These are phyloP conservation scores for Suillus tomentosus DNA, from an alignment of 768 basidiomycete species.

Conservation along the genomic window DNA sequence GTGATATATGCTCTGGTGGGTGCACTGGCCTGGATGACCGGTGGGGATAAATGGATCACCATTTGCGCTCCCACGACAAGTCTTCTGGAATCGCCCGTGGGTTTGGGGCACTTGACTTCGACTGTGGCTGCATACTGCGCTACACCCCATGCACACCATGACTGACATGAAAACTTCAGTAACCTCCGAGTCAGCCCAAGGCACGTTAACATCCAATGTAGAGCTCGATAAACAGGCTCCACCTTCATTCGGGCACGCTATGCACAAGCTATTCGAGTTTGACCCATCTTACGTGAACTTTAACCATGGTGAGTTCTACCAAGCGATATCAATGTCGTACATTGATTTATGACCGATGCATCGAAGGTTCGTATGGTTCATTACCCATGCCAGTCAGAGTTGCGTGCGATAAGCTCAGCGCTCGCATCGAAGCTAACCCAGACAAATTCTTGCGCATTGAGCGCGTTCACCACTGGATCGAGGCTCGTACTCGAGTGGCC, in stretches of 20 bases:
- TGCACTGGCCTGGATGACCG: not conserved
- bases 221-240: slow-evolving; percentile 30
- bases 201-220: not conserved
- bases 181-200: not conserved
- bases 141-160: not conserved
- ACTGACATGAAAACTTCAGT: not conserved
- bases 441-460: slow-evolving; percentile 54
- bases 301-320: slow-evolving; percentile 53
- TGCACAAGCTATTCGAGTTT: slow-evolving; percentile 31
- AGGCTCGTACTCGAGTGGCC: slow-evolving; percentile 49
- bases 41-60: too few relatives aligned
- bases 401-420: slow-evolving; percentile 43
- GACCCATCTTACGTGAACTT: slow-evolving; percentile 57
- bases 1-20: not conserved
- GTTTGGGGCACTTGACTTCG: not conserved
- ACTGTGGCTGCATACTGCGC: not conserved
- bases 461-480: slow-evolving; percentile 36
- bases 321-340: not conserved
- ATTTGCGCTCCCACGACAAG: not conserved
- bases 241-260: slow-evolving; percentile 56
- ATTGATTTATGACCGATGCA: not conserved
- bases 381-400: slow-evolving; percentile 53
- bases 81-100: not conserved
- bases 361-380: slow-evolving; percentile 61
- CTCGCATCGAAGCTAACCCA: slow-evolving; percentile 52